A percentile compares a stretch with the other conserved stretches of the same genome.
Conservation (phyloP, 2,329 filamentous ascomycete genomes). For the Aspergillus clavatus region DNA sequence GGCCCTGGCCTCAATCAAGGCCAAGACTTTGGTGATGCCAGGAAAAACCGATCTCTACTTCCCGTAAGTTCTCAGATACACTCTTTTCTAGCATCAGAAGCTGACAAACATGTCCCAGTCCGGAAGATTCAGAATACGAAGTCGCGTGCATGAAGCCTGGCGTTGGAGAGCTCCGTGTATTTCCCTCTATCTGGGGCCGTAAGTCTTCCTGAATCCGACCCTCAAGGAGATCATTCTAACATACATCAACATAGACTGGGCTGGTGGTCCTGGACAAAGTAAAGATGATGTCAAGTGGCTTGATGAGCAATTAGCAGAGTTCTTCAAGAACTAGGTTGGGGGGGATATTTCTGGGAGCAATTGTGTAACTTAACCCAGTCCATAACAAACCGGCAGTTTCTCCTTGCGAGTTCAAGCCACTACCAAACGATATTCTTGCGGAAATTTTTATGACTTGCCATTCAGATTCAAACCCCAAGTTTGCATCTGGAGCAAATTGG, state of each 20-base stretch:
- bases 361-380: no score
- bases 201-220: conserved; percentile 25
- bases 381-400: no score
- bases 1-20: conserved; percentile 65
- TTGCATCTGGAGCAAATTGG: no score
- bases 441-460: no score
- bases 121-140: conserved; percentile 73
- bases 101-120: conserved; percentile 40
- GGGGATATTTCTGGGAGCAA: neutral
- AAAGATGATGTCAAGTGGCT: conserved; percentile 68
- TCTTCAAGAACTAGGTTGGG: conserved; percentile 39
- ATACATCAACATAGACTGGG: conserved; percentile 45
- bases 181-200: conserved; percentile 63
- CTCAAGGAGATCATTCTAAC: conserved; percentile 10
- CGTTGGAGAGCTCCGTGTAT: conserved; percentile 50
- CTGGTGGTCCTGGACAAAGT: conserved; percentile 66
- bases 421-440: no score
- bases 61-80: conserved; percentile 49
- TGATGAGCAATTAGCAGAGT: conserved; percentile 54
- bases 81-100: neutral
- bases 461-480: no score
- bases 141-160: conserved; percentile 58
- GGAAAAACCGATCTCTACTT: conserved; percentile 75
- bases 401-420: no score
- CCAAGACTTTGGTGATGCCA: conserved; percentile 67